Conservation (phyloP, 108 stramenopile genomes). For the Skeletonema marinoi region DNA sequence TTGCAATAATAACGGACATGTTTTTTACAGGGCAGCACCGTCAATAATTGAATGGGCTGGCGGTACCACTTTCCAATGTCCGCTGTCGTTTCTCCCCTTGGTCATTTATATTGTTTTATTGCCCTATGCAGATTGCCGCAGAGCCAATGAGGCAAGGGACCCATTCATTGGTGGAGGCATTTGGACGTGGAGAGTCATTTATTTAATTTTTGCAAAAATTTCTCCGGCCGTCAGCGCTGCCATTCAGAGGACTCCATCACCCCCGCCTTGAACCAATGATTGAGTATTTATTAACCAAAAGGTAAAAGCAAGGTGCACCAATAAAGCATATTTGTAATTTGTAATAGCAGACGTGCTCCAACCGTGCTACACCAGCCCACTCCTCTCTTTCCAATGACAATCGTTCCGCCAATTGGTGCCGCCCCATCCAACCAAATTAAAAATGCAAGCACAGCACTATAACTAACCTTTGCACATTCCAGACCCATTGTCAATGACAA, state of each 20-base stretch:
- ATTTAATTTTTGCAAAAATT: not conserved
- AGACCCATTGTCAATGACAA: slow-evolving; percentile 95
- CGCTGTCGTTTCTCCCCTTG: not conserved
- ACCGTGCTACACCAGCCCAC: not conserved
- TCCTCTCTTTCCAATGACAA: not conserved
- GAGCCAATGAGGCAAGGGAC: too few relatives aligned
- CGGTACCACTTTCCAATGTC: not conserved
- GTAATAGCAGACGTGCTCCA: not conserved
- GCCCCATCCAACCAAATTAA: not conserved
- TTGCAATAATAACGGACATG: slow-evolving; percentile 2
- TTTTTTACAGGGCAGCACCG: not conserved
- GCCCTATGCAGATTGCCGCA: not conserved
- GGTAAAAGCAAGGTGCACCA: not conserved
- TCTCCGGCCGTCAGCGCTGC: not conserved
- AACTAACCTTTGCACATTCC: slow-evolving; percentile 95
- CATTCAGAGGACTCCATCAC: not conserved
- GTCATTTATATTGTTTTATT: not conserved
- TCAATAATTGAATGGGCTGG: not conserved
- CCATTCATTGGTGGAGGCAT: not conserved
- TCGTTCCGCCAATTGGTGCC: not conserved
- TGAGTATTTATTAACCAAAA: not conserved
- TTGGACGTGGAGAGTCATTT: not conserved
- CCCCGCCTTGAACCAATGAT: not conserved
- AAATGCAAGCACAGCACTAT: not conserved
- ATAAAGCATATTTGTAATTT: not conserved